Base-by-base conservation (phyloP, 2,329 filamentous ascomycete species). In the Fusarium phyllophilum region DNA sequence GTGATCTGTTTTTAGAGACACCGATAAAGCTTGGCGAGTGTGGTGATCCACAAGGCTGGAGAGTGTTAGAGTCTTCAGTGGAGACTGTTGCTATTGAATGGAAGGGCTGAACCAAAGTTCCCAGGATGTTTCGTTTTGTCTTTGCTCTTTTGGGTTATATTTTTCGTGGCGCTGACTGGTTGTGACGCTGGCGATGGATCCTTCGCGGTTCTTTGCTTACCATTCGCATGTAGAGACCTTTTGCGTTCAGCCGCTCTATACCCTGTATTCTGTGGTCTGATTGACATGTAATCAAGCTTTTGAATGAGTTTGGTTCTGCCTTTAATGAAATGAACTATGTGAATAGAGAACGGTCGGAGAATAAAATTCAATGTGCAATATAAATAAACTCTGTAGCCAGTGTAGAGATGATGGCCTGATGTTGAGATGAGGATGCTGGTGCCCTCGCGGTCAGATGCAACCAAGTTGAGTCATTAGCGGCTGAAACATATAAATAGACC, bases 21-120 rank as follows among this genome's bases (percentile, higher is more conserved):
- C 20, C 46, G 49, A 26, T 41, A 51, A 62, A 26, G 17, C 64
- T 68, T 68, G 62, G 62, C 45, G 38, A 34, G 62, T 46, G 17
- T 62, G 20, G 29, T 66, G 64, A 36, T 39, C 64, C 62, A 59
- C 38, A 59, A 66, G 64, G 61, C 61, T 66, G 61, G 59, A 31
- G 42, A 36, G 22, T 9, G 10, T 29, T 22, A 4, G 24, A 44
- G 42, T 44, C n/a, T 44, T 62, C 4, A 45, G 33, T 46, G 41
- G 33, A 46, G 58, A 36, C 41, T 20, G 41, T 48, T 34, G 44
- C n/a, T 61, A 29, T 36, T 26, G n/a, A 42, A 54, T 20, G 44
- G 18, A 42, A 33, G n/a, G 29, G 26, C 46, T 55, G 39, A 42
- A 57, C 51, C 51, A 62, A 62, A 51, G 54, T 61, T 24, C 42